phyloP scores from a whole-genome alignment of 441 rosid genomes.

The Euphorbia celastroides region DNA sequence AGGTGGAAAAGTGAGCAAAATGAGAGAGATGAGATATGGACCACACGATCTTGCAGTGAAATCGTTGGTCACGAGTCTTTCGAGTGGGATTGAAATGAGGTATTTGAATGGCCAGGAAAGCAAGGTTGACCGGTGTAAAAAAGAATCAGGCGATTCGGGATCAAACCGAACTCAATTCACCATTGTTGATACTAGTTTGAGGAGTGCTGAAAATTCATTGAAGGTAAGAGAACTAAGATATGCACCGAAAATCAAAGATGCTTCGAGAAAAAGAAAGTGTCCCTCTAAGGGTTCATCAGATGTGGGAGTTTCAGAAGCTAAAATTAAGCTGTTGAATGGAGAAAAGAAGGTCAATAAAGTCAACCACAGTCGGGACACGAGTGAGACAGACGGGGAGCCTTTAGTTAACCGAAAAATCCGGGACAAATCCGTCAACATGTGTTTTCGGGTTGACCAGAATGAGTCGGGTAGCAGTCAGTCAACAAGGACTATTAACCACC shows the following conservation, averaged over 20 bases:
- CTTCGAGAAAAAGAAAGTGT: slow-evolving; percentile 19
- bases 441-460: slow-evolving; percentile 14
- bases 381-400: slow-evolving; percentile 18
- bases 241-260: slow-evolving; percentile 29
- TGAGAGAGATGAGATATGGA: slow-evolving; percentile 41
- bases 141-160: slow-evolving; percentile 14
- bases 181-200: slow-evolving; percentile 56
- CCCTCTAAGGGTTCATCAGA: slow-evolving; percentile 21
- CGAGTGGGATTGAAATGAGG: slow-evolving; percentile 22
- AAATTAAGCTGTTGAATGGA: slow-evolving; percentile 8
- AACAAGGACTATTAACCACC: slow-evolving; percentile 34
- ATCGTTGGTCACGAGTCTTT: slow-evolving; percentile 23
- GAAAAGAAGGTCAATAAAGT: slow-evolving; percentile 11
- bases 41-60: slow-evolving; percentile 28
- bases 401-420: slow-evolving; percentile 20
- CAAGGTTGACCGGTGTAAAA: slow-evolving; percentile 16
- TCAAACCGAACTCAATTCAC: slow-evolving; percentile 31
- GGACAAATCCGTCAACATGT: slow-evolving; percentile 22
- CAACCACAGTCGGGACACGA: slow-evolving; percentile 6
- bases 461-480: slow-evolving; percentile 24
- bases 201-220: slow-evolving; percentile 30
- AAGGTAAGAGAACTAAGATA: slow-evolving; percentile 40
- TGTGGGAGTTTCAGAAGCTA: slow-evolving; percentile 16
- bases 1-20: slow-evolving; percentile 37
- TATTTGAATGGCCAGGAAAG: slow-evolving; percentile 19